Evolutionary conservation across 2,329 filamentous ascomycete species (phyloP), one percentile per base, ranked within the genome.

Genomic region (Metarhizium album): DNA sequence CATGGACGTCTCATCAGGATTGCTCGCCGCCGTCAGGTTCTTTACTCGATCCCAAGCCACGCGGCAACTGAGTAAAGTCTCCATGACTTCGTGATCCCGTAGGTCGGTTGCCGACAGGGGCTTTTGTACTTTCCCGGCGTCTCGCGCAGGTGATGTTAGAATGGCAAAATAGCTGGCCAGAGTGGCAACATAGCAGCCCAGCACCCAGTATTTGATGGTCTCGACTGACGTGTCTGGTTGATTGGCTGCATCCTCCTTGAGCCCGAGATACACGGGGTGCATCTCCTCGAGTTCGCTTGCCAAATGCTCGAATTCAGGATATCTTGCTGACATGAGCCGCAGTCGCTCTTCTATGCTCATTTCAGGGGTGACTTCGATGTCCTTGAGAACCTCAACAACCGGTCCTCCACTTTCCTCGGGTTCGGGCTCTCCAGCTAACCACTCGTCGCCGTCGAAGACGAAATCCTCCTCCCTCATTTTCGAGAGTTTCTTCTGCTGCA

Each of bases 161-260:
- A 97, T 79, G 37, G 90, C 87, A 66, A 98, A 95, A 67, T 98
- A 98, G 81, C 95, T 90, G 46, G 87, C 84, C 58, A 98, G 74
- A 1, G 88, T 79, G 42, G 87, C 89, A 23, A 97, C 74, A 63
- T 98, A 97, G 53, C 90, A 87, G 4, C 87, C 84, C 38, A 95
- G 74, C 11, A 90, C 82, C 66, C 88, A 83, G 63, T 86, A 84
- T 65, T 91, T 93, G 52, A 88, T 75, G 8, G 83, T 73, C 22
- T 79, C 72, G n/a, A 84, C 65, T 2, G 80, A 79, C 51, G 70
- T 74, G 53, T 65, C 70, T 11, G 69, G 66, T 59, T 73, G 74
- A 6, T 69, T 70, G 49, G 80, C 73, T 1, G 82, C 80, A 29
- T 77, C 73, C 47, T 78, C 72, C 46, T 82, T 79, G 45, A 84